Conservation (phyloP, 371 early-diverging fungal species). For the Entomophthora muscae region DNA sequence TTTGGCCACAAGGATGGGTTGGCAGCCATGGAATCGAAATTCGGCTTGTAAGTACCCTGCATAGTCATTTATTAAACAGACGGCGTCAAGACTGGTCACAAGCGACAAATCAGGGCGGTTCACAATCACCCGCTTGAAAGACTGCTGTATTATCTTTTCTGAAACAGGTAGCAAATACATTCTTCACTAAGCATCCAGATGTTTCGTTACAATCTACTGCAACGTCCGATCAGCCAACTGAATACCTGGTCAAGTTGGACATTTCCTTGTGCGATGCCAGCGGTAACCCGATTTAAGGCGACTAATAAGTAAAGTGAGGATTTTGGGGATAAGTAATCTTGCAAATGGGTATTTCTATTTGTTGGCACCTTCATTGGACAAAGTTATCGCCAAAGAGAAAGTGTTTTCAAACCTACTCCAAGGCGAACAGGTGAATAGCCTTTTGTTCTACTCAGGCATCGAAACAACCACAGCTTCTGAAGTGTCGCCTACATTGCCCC, state of each 20-base stretch:
- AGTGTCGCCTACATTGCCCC: no score
- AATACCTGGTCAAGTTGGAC: background rate
- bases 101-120: conserved; percentile 2
- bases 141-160: background rate
- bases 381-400: no score
- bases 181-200: background rate
- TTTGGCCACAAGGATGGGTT: background rate
- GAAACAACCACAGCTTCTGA: no score
- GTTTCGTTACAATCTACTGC: background rate
- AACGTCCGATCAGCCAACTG: background rate
- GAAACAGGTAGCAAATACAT: background rate
- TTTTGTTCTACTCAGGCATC: no score
- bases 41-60: background rate
- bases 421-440: no score
- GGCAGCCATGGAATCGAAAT: background rate
- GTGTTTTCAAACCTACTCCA: no score
- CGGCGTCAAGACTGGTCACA: background rate
- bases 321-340: background rate
- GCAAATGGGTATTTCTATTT: background rate
- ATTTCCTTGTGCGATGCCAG: background rate
- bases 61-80: no score
- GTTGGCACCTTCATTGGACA: no score
- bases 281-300: no score
- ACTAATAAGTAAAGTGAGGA: background rate
- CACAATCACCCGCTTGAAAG: background rate